phyloP scores from a whole-genome alignment of 208 protist species.

The Entamoeba histolytica region DNA sequence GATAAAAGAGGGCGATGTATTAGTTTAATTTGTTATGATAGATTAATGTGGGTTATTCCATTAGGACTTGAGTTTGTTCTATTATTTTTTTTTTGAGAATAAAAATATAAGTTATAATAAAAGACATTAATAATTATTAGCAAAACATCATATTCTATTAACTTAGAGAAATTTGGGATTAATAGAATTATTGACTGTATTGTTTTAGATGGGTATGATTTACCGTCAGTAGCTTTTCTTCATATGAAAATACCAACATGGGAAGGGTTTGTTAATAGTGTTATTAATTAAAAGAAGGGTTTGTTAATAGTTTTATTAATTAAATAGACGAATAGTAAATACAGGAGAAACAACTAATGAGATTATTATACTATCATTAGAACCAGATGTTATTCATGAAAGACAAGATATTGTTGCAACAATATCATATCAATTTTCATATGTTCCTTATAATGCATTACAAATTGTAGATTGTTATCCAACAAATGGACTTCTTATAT shows the following conservation, averaged over 20 bases:
- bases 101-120: neutral
- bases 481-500: neutral
- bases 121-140: neutral
- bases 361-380: neutral
- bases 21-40: neutral
- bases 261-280: neutral
- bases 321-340: neutral
- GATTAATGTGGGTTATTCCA: neutral
- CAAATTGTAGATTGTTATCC: neutral
- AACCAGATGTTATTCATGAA: neutral
- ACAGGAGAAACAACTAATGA: neutral
- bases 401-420: neutral
- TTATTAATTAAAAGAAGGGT: neutral
- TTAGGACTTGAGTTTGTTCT: neutral
- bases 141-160: neutral
- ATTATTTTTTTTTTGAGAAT: too few relatives aligned
- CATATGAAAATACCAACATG: neutral
- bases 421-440: neutral
- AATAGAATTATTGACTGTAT: neutral
- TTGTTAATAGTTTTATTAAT: neutral
- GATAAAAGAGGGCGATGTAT: neutral
- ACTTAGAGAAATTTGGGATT: neutral
- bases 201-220: neutral
- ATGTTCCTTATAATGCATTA: neutral
- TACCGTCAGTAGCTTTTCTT: neutral